These are phyloP conservation scores for Vachellia collinsii DNA, from an alignment of 306 rosid genomes.

Conservation along the genomic window DNA sequence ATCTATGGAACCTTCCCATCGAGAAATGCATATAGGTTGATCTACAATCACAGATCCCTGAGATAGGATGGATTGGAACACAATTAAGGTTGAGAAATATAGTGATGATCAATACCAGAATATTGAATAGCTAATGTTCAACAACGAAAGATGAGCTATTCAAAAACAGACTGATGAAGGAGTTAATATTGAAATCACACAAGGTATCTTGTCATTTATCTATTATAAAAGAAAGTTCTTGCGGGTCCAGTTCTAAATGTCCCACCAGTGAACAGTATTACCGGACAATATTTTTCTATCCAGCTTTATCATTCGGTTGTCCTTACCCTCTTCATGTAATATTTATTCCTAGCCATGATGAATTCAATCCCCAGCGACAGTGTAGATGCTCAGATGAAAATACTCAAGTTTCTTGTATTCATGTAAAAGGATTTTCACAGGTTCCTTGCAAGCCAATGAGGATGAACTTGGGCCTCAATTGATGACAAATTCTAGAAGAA, in stretches of 20 bases:
- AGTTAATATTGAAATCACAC: not conserved
- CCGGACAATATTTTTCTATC: not conserved
- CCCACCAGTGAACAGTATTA: not conserved
- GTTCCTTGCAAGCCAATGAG: not conserved
- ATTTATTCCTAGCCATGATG: not conserved
- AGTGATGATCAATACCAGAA: not conserved
- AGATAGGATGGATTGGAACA: slow-evolving; percentile 32
- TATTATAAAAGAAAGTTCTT: not conserved
- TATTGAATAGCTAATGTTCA: not conserved
- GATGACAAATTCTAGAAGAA: not conserved
- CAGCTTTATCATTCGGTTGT: not conserved
- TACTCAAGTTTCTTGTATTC: not conserved
- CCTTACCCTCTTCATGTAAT: not conserved
- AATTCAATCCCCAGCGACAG: not conserved
- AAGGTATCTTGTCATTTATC: not conserved
- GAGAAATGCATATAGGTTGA: slow-evolving; percentile 69
- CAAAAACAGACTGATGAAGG: not conserved
- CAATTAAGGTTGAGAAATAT: slow-evolving; percentile 29
- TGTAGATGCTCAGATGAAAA: not conserved
- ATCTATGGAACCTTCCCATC: slow-evolving; percentile 56
- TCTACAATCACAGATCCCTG: slow-evolving; percentile 84
- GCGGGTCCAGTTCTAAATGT: not conserved
- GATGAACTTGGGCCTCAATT: not conserved
- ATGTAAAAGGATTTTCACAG: not conserved
- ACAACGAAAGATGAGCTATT: not conserved